Conservation (phyloP, 768 basidiomycete genomes). For the Lactarius evosmus region DNA sequence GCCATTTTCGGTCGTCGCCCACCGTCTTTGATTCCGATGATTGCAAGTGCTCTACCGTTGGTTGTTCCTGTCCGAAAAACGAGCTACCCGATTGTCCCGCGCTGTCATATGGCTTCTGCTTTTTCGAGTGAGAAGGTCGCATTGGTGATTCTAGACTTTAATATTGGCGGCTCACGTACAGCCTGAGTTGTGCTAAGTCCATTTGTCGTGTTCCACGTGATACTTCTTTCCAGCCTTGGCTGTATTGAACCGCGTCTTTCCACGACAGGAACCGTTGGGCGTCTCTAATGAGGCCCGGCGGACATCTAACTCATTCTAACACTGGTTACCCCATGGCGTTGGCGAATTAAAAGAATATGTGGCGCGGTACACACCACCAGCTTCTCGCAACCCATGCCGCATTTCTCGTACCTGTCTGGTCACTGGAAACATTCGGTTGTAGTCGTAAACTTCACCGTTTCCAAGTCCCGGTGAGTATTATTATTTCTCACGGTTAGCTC, state of each 20-base stretch:
- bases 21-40: background rate
- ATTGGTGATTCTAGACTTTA: background rate
- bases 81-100: background rate
- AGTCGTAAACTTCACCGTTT: background rate
- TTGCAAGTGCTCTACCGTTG: background rate
- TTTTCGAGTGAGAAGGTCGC: background rate
- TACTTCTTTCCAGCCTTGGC: background rate
- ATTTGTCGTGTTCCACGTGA: background rate
- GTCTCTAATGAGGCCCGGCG: background rate
- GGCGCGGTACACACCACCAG: background rate
- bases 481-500: background rate
- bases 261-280: background rate
- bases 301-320: background rate
- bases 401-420: conserved; percentile 1
- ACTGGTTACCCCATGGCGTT: background rate
- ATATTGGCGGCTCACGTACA: conserved; percentile 1
- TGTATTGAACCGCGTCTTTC: background rate
- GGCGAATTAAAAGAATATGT: background rate
- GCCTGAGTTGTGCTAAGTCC: background rate
- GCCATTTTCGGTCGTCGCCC: background rate
- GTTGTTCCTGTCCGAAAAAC: background rate
- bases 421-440: background rate
- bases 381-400: background rate
- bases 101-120: conserved; percentile 6
- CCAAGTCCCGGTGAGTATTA: background rate